Evolutionary conservation across 1,139 yeast genomes (phyloP), one percentile per base, ranked within the genome.

Genomic region (Meyerozyma guilliermondii): DNA sequence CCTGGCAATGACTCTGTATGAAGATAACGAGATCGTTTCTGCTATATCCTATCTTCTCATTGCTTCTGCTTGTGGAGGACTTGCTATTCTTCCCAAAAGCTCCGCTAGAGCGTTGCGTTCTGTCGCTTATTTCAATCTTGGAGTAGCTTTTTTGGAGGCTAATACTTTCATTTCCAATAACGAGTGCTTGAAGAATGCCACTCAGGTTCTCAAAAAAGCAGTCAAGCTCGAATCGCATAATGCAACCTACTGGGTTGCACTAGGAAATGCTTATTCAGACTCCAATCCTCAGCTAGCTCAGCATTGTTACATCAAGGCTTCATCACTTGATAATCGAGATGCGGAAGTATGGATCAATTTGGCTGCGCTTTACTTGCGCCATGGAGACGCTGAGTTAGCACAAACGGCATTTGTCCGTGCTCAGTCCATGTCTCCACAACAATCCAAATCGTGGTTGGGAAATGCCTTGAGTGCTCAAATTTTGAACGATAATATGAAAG

Each of bases 281-380:
- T 60, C 68, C 5, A 84, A 81, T 51, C 83, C 92, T 0, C 76
- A 76, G 41, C 85, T 88, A 7, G 73, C 97, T 0, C 99, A 92
- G 59, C 98, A 92, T 62, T 88, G 97, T 59, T 87, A 86, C 53
- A 86, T 94, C 51, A 84, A 87, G 49, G 92, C 97, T 0, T 66
- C 82, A 2, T 73, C 87, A 0, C 63, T 88, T 37, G 83, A 86
- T 42, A 77, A 86, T 4, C 77, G 80, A 44, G 87, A 87, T 49
- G 78, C 84, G 1, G 66, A 66, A 18, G 76, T 83, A 6, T 92
- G 97, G 97, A 76, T 82, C 14, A 87, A 88, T 52, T 67, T 92
- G 46, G 97, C 96, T 0, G 76, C 86, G 6, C 67, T 92, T 34
- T 91, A 87, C 51, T 66, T 91, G 47, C 71, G 78, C 39, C 73